Evolutionary conservation across 768 basidiomycete genomes (phyloP).

Genomic region (Leucosporidium creatinivorum): DNA sequence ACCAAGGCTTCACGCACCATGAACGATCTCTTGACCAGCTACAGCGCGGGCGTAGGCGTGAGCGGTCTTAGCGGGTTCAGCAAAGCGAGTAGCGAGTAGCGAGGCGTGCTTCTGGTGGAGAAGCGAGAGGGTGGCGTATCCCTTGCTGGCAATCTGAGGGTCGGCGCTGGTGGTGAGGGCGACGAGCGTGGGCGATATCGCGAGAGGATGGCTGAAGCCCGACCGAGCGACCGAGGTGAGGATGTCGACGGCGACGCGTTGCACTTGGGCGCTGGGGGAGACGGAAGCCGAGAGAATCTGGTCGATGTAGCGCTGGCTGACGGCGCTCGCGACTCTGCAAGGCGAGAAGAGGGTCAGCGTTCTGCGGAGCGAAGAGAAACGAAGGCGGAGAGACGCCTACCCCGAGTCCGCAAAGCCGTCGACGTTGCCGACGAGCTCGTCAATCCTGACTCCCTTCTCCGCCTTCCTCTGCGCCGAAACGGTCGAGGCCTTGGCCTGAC

Average conservation of each 20-base stretch:
- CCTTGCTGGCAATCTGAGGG: conserved; percentile 58
- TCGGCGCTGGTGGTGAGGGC: conserved; percentile 56
- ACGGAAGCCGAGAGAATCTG: conserved; percentile 75
- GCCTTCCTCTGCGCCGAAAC: conserved; percentile 16
- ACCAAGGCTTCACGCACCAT: conserved; percentile 47
- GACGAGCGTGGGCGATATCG: conserved; percentile 49
- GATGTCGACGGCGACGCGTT: conserved; percentile 66
- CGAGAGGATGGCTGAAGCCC: conserved; percentile 88
- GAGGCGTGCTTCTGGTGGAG: conserved; percentile 84
- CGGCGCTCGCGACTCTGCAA: conserved; percentile 78
- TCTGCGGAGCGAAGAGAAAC: neutral
- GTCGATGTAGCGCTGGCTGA: conserved; percentile 83
- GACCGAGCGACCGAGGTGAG: conserved; percentile 88
- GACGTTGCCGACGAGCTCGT: conserved; percentile 87
- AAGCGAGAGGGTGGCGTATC: conserved; percentile 68
- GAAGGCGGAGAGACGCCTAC: conserved; percentile 46
- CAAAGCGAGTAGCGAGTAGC: conserved; percentile 75
- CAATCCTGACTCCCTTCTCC: conserved; percentile 64
- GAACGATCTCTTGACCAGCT: conserved; percentile 45
- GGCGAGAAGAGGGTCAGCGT: neutral
- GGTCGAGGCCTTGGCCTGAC: conserved; percentile 1
- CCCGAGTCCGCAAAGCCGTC: conserved; percentile 95
- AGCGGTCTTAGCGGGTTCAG: conserved; percentile 68
- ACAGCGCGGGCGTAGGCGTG: conserved; percentile 74
- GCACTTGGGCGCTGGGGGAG: conserved; percentile 50